Evolutionary conservation across 2,329 filamentous ascomycete genomes (phyloP), one percentile per base, ranked within the genome.

Genomic region (Ceratocystis destructans): DNA sequence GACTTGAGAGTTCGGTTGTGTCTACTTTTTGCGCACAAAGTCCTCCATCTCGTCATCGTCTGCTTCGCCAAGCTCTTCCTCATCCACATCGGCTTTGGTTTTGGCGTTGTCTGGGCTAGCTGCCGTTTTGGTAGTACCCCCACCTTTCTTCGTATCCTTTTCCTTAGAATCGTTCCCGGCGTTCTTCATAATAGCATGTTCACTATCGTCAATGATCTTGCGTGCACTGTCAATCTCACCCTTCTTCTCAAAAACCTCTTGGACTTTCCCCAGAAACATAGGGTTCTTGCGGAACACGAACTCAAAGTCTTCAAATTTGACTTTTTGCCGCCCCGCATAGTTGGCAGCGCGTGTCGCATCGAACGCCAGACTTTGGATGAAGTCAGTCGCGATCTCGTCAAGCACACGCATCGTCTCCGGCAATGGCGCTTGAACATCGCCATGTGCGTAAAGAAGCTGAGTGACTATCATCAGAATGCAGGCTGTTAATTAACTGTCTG

Each of bases 241-340:
- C 71, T 95, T 90, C 80, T 93, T 92, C 76, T 90, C 88, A 70
- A 96, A 83, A 73, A 96, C 84, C 77, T 96, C 91, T 74, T 90
- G 86, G 65, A 97, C 91, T 72, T 93, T 86, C 62, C 94, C 94
- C 55, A 97, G 80, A 74, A 96, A 95, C 68, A 83, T 80, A 7
- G 89, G 87, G 72, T 97, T 95, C 70, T 88, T 85, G 41, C 94
- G 84, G 71, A 97, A 84, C 48, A 91, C 90, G 76, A 96, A 99
- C 73, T 95, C 91, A 78, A 99, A 96, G 76, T 99, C 94, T 73
- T 96, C 93, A 72, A 96, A 89, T 76, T 99, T 99, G 77, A 99
- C 91, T 78, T 99, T 99, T 72, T 96, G 90, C 1, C 94, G 88
- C 0, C 91, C 88, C 1, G 89, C 86, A 76, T 96, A 90, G 74